Evolutionary conservation across 768 basidiomycete genomes (phyloP), one percentile per base, ranked within the genome.

Genomic region (Collybia nuda): DNA sequence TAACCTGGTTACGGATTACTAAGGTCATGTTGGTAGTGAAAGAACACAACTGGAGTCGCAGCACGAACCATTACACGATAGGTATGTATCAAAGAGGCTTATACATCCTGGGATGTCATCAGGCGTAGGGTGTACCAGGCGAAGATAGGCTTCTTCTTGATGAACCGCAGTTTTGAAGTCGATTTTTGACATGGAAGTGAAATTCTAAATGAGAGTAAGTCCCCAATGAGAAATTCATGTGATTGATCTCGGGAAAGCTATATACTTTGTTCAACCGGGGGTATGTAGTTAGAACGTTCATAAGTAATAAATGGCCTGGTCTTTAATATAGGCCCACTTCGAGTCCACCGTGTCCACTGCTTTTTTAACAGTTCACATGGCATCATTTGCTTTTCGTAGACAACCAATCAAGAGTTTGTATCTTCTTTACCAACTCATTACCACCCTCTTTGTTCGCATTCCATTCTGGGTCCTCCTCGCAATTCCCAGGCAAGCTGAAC

Each of bases 21-120:
- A 39, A 36, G 52, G 42, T 28, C 21, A 44, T 6, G 36, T 44
- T 21, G 21, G 32, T 11, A 46, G 7, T 37, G 23, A 23, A 19
- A 35, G 32, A 12, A 14, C 41, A 47, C 43, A 26, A 47, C 6
- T 46, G 71, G 56, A 48, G 11, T 22, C 12, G 35, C 37, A 35
- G n/a, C 15, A 23, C 59, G 47, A 56, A 82, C 90, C 79, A 62
- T 86, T 80, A 67, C 92, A 93, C 4, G 78, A 73, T 43, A 89
- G 69, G 65, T 86, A 89, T 19, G 78, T 78, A 62, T 90, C 87
- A 48, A 93, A 80, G 11, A 90, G 72, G 44, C 73, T 81, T 69
- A 90, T 79, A 66, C 94, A 97, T 55, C 83, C 76, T 18, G 94
- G 94, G 29, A 92, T 80, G 52, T 95, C 93, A 5, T 85, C 86